Percentiles rank a stretch among this genome's conserved stretches.
Evolutionary conservation across 768 basidiomycete species (phyloP).

Genomic region (Chalciporus pseudorubinellus): DNA sequence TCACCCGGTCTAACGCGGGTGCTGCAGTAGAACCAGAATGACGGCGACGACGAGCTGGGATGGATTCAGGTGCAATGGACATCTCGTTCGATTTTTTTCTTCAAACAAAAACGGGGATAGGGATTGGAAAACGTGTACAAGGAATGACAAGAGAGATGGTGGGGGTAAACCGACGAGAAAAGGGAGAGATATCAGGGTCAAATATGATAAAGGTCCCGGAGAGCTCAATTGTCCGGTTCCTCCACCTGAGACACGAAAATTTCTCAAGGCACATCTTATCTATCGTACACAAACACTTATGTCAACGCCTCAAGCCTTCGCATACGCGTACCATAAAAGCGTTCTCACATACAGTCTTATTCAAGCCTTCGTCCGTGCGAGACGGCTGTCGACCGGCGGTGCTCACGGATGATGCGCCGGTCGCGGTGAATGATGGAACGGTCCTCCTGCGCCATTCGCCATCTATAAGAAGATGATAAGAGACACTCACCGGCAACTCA

Average conservation of each 20-base stretch:
- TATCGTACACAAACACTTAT: conserved; percentile 16
- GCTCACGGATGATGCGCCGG: neutral
- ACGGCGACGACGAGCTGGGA: conserved; percentile 48
- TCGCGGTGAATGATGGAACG: neutral
- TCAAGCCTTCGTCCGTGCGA: neutral
- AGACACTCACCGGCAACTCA: neutral
- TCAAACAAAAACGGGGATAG: neutral
- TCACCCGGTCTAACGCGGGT: conserved; percentile 25
- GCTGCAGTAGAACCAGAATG: conserved; percentile 56
- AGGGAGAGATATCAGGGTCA: neutral
- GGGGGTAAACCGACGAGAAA: neutral
- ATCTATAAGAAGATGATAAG: neutral
- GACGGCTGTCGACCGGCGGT: neutral
- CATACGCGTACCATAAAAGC: neutral
- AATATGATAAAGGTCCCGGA: neutral
- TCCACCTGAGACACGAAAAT: conserved; percentile 2
- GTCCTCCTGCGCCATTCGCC: neutral
- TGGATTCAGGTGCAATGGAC: conserved; percentile 11
- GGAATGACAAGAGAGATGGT: neutral
- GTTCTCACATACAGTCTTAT: neutral
- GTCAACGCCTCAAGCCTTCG: neutral
- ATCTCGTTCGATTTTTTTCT: conserved; percentile 12
- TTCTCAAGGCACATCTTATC: conserved; percentile 21
- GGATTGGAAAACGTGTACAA: neutral
- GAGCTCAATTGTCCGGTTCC: too few relatives aligned